Conservation (phyloP, 1,284 basidiomycete species). For the Ustilago cynodontis region DNA sequence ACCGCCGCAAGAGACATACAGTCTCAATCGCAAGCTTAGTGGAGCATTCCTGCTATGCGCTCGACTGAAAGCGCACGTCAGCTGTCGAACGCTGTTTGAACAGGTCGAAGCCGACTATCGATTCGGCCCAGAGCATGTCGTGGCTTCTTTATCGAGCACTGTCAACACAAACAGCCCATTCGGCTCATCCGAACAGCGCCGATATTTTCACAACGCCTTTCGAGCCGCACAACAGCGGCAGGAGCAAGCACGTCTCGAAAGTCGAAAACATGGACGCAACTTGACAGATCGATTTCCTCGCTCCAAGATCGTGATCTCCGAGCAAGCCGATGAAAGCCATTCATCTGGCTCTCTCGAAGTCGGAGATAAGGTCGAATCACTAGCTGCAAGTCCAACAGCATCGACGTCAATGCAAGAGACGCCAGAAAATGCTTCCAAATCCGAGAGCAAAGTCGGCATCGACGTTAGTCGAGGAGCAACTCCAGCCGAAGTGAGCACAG, state of each 20-base stretch:
- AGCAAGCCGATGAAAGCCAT: neutral
- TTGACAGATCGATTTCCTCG: constrained; percentile 40
- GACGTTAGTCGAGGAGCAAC: constrained; percentile 17
- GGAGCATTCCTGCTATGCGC: constrained; percentile 93
- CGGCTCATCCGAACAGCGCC: constrained; percentile 29
- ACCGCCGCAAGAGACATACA: constrained; percentile 93
- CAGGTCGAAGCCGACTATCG: constrained; percentile 26
- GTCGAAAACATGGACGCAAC: constrained; percentile 39
- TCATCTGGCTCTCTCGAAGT: constrained; percentile 8
- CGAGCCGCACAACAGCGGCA: constrained; percentile 6
- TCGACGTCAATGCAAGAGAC: constrained; percentile 78
- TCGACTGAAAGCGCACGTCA: constrained; percentile 80
- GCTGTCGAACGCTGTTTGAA: constrained; percentile 76
- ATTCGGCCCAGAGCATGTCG: constrained; percentile 22
- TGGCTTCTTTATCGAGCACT: neutral
- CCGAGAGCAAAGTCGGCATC: constrained; percentile 78
- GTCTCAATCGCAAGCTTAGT: constrained; percentile 92
- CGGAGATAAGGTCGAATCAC: constrained; percentile 42
- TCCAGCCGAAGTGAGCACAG: constrained; percentile 21
- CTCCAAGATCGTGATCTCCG: constrained; percentile 29
- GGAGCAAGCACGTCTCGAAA: neutral
- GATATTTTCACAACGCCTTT: constrained; percentile 33
- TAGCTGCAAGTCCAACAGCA: constrained; percentile 20
- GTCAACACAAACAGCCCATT: constrained; percentile 13
- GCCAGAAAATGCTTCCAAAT: constrained; percentile 80